phyloP scores from a whole-genome alignment of 169 alveolate genomes.

The Ichthyophthirius multifiliis region DNA sequence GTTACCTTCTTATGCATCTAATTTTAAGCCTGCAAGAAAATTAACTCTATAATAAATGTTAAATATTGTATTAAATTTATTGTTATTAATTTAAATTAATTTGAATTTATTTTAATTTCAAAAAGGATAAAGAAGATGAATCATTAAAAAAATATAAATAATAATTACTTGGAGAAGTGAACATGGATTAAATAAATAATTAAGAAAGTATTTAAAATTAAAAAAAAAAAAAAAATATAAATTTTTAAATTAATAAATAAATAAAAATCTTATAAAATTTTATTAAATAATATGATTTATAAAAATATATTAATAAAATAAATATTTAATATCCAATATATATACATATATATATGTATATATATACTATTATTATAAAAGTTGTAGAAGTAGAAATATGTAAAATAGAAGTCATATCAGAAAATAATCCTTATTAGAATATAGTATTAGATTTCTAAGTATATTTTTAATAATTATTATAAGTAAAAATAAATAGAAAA shows the following conservation, averaged over 20 bases:
- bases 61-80: neutral
- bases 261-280: no score
- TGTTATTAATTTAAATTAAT: neutral
- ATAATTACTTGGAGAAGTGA: neutral
- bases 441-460: neutral
- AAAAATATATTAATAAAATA: no score
- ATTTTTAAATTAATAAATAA: no score
- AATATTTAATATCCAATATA: no score
- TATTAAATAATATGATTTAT: no score
- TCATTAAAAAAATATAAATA: neutral
- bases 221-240: no score
- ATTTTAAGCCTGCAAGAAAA: neutral
- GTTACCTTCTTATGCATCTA: neutral
- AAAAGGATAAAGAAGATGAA: neutral
- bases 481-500: neutral
- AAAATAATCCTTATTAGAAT: neutral
- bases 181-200: neutral
- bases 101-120: no score
- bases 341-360: neutral
- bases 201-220: neutral
- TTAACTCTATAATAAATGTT: neutral
- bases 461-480: neutral
- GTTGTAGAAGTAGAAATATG: neutral
- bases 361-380: neutral
- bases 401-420: neutral